Evolutionary conservation across 208 protist genomes (phyloP), one percentile per base, ranked within the genome.

Genomic region (Crithidia mellificae): DNA sequence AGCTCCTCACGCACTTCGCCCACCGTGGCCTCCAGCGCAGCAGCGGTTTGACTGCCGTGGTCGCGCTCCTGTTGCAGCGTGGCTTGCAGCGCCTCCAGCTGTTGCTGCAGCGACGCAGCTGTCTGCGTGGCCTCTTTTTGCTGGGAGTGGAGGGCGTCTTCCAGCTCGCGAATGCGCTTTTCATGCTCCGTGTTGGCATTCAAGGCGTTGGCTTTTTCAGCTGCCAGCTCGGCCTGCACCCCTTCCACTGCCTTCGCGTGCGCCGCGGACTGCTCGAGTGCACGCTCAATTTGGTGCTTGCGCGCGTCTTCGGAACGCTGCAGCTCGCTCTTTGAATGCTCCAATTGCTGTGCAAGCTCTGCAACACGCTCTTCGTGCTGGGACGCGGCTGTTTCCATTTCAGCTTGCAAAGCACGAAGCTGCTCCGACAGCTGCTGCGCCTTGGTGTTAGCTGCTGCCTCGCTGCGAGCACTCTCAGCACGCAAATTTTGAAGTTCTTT

Each of bases 221-320:
- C 39, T 34, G 53, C 39, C 24, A 69, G 53, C 53, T 58, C 32
- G 6, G 34, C 34, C 4, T 34, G 53, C 22, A 44, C 30, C 30
- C 44, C 44, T 27, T 68, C 54, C 63, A 77, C 41, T 44, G 32
- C 53, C 17, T 41, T 39, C 8, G 52, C 27, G 46, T 70, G 71
- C 46, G 63, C 71, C 19, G 19, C 25, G 2, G 47, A 39, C 55
- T 63, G 47, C 71, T 56, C 32, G 30, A 77, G 62, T 11, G 63
- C 5, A 19, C 54, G 54, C 54, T 61, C 54, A 7, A 63, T 63
- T 36, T 63, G 56, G 27, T 63, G 56, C 41, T 38, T 49, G 41
- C 41, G 56, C 8, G 56, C 36, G n/a, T 51, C 56, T 24, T 63
- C 56, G 25, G 56, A 63, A 17, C 41, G 56, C 20, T 51, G 56